Base-by-base conservation (phyloP, 139 green algal species). In the Axilococcus clingmanii region DNA sequence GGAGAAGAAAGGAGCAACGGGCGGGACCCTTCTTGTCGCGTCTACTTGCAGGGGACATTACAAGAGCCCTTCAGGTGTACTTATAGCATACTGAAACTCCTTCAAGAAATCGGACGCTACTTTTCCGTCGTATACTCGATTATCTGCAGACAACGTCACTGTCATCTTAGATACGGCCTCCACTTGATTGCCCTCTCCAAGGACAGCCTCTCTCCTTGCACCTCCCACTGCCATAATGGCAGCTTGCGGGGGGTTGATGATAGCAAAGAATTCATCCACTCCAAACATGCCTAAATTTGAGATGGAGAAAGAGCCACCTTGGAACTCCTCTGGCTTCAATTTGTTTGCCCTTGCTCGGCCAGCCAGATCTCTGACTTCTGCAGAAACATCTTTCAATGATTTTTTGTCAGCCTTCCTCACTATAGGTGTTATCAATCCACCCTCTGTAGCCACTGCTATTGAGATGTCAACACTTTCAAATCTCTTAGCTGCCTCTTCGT, bases 281-380 rank as follows among this genome's bases (percentile, higher is more conserved):
- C 81, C 79, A 56, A 79, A 96, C 91, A 98, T 98, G 32, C 90
- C 86, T 24, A 95, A 69, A 63, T 95, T 95, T 33, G 72, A 86
- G 31, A 94, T 80, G 36, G 66, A 84, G 71, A 94, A 94, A n/a
- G 64, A 80, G 17, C 86, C 86, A 20, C 86, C 86, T 57, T 69
- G 71, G 60, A 92, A 94, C 71, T 98, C 90, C 40, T 95, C 65
- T 2, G 90, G 90, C 60, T 88, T 86, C 22, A 98, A 72, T 74
- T 88, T 92, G 59, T 90, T 88, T 4, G 69, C 74, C 1, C 79
- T 55, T 5, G 90, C 90, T 29, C 75, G 69, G 11, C 30, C 40
- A 3, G 89, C 89, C 44, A 97, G 68, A 24, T 85, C 69, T 20
- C 74, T 68, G 17, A 94, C 70, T 40, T 74, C 57, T 20, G 42